Evolutionary conservation across 257 asterid genomes (phyloP).

Genomic region (Plantago ovata): DNA sequence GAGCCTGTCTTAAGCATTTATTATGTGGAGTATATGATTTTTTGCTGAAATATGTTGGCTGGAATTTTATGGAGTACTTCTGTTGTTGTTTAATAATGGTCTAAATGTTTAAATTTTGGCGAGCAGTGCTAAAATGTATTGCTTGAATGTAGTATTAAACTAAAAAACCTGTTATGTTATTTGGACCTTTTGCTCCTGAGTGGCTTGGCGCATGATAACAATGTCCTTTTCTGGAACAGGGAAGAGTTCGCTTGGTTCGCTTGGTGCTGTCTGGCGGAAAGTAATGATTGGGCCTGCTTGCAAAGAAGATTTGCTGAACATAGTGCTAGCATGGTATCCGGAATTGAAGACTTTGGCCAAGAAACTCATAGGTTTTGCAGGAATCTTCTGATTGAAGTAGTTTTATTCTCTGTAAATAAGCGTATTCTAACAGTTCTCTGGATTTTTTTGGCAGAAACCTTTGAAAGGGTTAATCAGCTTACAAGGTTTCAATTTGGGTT

Average conservation of each 20-base stretch:
- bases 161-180: too few relatives aligned
- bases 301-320: conserved; percentile 48
- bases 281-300: conserved; percentile 56
- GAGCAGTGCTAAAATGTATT: too few relatives aligned
- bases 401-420: conserved; percentile 1
- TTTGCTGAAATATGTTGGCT: too few relatives aligned
- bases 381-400: conserved; percentile 2
- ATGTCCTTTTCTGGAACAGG: conserved; percentile 34
- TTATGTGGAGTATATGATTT: too few relatives aligned
- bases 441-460: conserved; percentile 54
- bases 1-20: too few relatives aligned
- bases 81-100: too few relatives aligned
- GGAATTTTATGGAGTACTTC: too few relatives aligned
- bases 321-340: conserved; percentile 72
- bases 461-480: conserved; percentile 52
- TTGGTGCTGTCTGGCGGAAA: conserved; percentile 86
- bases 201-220: not conserved
- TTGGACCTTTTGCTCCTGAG: not conserved
- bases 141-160: too few relatives aligned
- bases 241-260: conserved; percentile 53
- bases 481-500: conserved; percentile 45
- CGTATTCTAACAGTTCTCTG: conserved; percentile 14
- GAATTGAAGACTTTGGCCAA: conserved; percentile 47
- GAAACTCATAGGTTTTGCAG: conserved; percentile 56
- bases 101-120: too few relatives aligned